Percentiles rank a stretch among this genome's conserved stretches.
These are phyloP conservation scores for Dictyostelium capitatum DNA, from an alignment of 78 protist genomes.

Conservation along the genomic window DNA sequence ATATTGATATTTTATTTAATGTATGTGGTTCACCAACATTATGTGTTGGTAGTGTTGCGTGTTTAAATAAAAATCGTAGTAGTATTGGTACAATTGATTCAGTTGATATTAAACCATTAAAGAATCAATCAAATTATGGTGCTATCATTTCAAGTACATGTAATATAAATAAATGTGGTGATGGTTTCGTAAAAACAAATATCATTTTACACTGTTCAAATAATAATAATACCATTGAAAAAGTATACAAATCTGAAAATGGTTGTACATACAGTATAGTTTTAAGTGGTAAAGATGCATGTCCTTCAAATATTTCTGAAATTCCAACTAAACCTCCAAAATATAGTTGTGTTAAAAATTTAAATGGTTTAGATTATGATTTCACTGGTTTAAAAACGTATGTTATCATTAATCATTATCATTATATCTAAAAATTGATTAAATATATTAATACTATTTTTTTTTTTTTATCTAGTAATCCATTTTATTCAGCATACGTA, in stretches of 20 bases:
- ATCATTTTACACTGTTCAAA: neutral
- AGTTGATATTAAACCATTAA: neutral
- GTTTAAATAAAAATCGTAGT: neutral
- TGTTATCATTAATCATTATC: neutral
- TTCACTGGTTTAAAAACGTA: neutral
- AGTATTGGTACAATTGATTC: neutral
- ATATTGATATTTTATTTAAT: neutral
- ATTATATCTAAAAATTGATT: too few species aligned
- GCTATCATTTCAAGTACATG: neutral
- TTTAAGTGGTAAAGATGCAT: neutral
- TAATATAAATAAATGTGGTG: neutral
- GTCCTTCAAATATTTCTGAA: neutral
- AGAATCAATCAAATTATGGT: neutral
- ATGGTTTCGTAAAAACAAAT: neutral
- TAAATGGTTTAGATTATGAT: conserved; percentile 1
- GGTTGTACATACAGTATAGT: neutral
- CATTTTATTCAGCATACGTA: neutral
- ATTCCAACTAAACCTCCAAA: neutral
- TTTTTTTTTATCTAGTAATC: neutral
- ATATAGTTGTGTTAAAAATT: neutral
- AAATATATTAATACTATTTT: neutral
- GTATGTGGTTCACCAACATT: conserved; percentile 5
- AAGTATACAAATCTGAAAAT: neutral
- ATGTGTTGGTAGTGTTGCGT: neutral
- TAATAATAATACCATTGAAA: neutral